Evolutionary conservation across 1,139 yeast species (phyloP).

Genomic region (Zhuliangozyma blackwelliae): DNA sequence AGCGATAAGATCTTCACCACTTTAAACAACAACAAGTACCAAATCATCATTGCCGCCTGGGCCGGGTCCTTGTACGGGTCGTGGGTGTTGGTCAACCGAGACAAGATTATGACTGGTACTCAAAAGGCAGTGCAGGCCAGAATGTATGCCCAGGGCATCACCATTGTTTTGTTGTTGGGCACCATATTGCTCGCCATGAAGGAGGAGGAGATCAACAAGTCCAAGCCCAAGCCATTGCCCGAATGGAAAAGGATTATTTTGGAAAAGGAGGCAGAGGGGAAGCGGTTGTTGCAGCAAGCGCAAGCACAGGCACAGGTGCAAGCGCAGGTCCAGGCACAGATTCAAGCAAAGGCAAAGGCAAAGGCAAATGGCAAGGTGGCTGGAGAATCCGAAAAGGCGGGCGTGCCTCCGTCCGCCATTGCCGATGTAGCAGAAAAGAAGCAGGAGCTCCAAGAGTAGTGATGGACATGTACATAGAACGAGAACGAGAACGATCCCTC

Average conservation of each 20-base stretch:
- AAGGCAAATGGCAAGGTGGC: too few relatives aligned
- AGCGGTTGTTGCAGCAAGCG: slow-evolving; percentile 4
- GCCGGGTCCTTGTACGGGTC: slow-evolving; percentile 83
- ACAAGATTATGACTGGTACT: slow-evolving; percentile 69
- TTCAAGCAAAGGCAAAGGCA: too few relatives aligned
- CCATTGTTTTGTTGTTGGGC: slow-evolving; percentile 60
- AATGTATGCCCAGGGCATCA: slow-evolving; percentile 87
- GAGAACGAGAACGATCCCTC: too few relatives aligned
- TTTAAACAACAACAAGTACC: slow-evolving; percentile 62
- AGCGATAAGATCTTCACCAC: slow-evolving; percentile 43
- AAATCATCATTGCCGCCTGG: slow-evolving; percentile 77
- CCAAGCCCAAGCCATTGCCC: slow-evolving; percentile 34
- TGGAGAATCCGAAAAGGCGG: too few relatives aligned
- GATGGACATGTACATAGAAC: too few relatives aligned
- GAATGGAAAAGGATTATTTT: slow-evolving; percentile 34
- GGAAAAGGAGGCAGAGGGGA: slow-evolving; percentile 23
- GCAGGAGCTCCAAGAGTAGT: too few relatives aligned
- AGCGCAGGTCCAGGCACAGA: too few relatives aligned
- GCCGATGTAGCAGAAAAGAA: too few relatives aligned
- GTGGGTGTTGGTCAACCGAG: slow-evolving; percentile 71
- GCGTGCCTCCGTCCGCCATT: too few relatives aligned
- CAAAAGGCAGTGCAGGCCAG: slow-evolving; percentile 92
- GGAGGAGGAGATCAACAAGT: slow-evolving; percentile 49
- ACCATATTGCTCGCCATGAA: slow-evolving; percentile 61
- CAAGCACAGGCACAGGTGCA: slow-evolving; percentile 3